Conservation (phyloP, 2,329 filamentous ascomycete genomes). For the Huntiella omanensis region DNA sequence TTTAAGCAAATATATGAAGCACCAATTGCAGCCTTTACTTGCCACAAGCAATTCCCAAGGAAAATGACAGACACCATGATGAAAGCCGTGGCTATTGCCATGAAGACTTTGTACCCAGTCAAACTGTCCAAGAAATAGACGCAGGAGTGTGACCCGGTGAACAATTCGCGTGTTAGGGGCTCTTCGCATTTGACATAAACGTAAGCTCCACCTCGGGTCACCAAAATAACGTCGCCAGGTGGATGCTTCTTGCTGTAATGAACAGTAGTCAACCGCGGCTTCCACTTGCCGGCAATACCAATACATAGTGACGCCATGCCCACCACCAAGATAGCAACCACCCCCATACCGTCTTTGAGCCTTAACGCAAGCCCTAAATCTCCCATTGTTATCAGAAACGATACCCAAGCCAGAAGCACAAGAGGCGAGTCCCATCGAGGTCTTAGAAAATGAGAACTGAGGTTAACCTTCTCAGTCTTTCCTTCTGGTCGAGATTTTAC, state of each 20-base stretch:
- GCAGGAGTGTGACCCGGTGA: slow-evolving; percentile 41
- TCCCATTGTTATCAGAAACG: slow-evolving; percentile 29
- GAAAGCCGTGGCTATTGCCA: slow-evolving; percentile 37
- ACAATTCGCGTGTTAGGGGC: slow-evolving; percentile 41
- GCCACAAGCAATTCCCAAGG: slow-evolving; percentile 42
- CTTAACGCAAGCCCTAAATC: slow-evolving; percentile 22
- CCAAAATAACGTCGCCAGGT: slow-evolving; percentile 38
- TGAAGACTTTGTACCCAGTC: slow-evolving; percentile 30
- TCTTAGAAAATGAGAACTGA: slow-evolving; percentile 23
- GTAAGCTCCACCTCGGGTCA: slow-evolving; percentile 40
- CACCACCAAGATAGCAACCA: slow-evolving; percentile 29
- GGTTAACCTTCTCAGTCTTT: background rate
- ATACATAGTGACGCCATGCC: slow-evolving; percentile 33
- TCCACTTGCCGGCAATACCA: slow-evolving; percentile 39
- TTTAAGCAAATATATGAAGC: slow-evolving; percentile 40
- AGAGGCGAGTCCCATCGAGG: slow-evolving; percentile 31
- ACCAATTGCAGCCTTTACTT: slow-evolving; percentile 39
- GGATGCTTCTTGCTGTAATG: slow-evolving; percentile 30
- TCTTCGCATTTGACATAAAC: slow-evolving; percentile 38
- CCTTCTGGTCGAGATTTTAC: too few relatives aligned
- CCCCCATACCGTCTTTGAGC: slow-evolving; percentile 20
- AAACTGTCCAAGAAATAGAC: slow-evolving; percentile 23
- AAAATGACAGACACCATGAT: slow-evolving; percentile 43
- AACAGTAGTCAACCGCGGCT: slow-evolving; percentile 33
- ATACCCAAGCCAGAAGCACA: slow-evolving; percentile 32